Percentiles rank a stretch among this genome's conserved stretches.
These are phyloP conservation scores for Citrus reticulata DNA, from an alignment of 345 rosid genomes.

Conservation along the genomic window DNA sequence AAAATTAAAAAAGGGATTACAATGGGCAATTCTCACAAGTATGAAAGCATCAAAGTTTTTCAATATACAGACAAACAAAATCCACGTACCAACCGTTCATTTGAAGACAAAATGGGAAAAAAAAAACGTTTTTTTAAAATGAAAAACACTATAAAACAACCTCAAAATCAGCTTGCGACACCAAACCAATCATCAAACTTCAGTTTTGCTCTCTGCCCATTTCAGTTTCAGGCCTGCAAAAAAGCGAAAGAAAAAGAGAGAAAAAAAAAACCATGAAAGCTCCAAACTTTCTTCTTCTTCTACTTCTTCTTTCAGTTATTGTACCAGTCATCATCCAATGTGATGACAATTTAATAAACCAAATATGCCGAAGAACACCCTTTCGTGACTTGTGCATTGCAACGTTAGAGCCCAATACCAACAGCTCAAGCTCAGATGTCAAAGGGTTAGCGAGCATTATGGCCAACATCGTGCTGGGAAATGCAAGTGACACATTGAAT, in stretches of 20 bases:
- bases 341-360: constrained; percentile 32
- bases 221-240: constrained; percentile 12
- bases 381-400: constrained; percentile 54
- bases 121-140: background rate
- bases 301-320: constrained; percentile 11
- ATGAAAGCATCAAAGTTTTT: background rate
- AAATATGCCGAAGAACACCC: constrained; percentile 75
- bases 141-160: constrained; percentile 1
- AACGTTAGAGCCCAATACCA: constrained; percentile 39
- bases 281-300: constrained; percentile 4
- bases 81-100: background rate
- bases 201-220: background rate
- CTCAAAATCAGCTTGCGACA: background rate
- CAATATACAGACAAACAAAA: background rate
- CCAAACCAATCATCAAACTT: constrained; percentile 6
- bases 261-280: constrained; percentile 10
- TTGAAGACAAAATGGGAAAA: background rate
- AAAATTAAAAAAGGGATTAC: no score
- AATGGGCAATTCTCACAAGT: background rate
- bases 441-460: constrained; percentile 42
- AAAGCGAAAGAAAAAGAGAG: constrained; percentile 19
- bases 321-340: constrained; percentile 8
- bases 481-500: constrained; percentile 53
- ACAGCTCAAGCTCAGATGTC: constrained; percentile 28
- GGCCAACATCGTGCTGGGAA: constrained; percentile 41